A percentile compares a stretch with the other conserved stretches of the same genome.
These are phyloP conservation scores for Spatholobus suberectus DNA, from an alignment of 306 rosid genomes.

Conservation along the genomic window DNA sequence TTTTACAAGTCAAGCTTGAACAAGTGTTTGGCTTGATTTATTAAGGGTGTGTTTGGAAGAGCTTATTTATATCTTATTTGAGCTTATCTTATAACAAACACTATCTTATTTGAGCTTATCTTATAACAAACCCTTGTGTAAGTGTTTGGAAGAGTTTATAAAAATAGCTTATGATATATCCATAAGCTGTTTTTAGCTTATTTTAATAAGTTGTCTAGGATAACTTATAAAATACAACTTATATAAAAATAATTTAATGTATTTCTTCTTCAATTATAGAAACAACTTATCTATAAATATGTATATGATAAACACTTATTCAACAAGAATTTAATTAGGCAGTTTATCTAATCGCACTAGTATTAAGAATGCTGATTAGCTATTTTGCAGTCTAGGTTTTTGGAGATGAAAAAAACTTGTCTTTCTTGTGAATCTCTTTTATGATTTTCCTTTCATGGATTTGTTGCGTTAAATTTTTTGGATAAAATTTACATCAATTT, in stretches of 20 bases:
- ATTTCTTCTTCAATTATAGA: neutral
- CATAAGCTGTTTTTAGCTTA: neutral
- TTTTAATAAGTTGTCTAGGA: neutral
- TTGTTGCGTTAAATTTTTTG: neutral
- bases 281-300: neutral
- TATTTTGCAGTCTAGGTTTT: conserved; percentile 20
- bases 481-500: neutral
- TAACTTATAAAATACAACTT: neutral
- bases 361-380: neutral
- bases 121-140: neutral
- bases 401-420: conserved; percentile 1
- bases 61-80: neutral
- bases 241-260: neutral
- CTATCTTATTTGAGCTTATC: neutral
- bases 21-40: neutral
- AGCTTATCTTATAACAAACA: neutral
- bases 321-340: neutral
- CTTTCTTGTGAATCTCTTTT: neutral
- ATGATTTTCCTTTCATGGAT: neutral
- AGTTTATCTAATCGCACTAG: neutral
- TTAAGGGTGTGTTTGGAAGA: neutral
- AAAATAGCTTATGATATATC: neutral
- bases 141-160: neutral
- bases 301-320: neutral
- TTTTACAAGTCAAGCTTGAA: neutral